Percentiles rank a stretch among this genome's conserved stretches.
Conservation (phyloP, 2,329 filamentous ascomycete genomes). For the Elsinoe perseae region DNA sequence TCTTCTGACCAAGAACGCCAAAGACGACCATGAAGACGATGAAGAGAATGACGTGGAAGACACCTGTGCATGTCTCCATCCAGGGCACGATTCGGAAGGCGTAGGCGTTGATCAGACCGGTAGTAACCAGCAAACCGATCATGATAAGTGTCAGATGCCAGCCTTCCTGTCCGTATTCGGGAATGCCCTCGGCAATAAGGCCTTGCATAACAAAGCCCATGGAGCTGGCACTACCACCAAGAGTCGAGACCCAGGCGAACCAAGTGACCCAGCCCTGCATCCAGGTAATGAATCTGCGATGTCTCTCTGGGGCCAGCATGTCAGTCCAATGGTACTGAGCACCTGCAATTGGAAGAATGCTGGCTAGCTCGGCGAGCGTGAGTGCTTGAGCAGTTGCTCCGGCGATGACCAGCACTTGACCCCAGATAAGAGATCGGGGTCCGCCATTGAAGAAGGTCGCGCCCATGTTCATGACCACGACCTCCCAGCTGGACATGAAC, state of each 20-base stretch:
- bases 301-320: slow-evolving; percentile 20
- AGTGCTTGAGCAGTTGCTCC: slow-evolving; percentile 23
- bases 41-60: slow-evolving; percentile 22
- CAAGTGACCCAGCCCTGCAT: slow-evolving; percentile 36
- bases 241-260: slow-evolving; percentile 30
- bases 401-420: slow-evolving; percentile 22
- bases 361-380: slow-evolving; percentile 24
- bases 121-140: slow-evolving; percentile 30
- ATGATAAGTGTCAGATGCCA: slow-evolving; percentile 38
- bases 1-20: slow-evolving; percentile 16
- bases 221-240: slow-evolving; percentile 28
- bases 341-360: slow-evolving; percentile 25
- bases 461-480: slow-evolving; percentile 22
- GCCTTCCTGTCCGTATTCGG: slow-evolving; percentile 28
- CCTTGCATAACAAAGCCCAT: slow-evolving; percentile 32
- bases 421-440: slow-evolving; percentile 23
- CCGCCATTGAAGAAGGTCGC: slow-evolving; percentile 23
- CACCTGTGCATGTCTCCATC: slow-evolving; percentile 22
- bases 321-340: slow-evolving; percentile 25
- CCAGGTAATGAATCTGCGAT: slow-evolving; percentile 25
- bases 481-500: slow-evolving; percentile 25
- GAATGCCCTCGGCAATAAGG: slow-evolving; percentile 28
- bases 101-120: slow-evolving; percentile 29
- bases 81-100: slow-evolving; percentile 32
- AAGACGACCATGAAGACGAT: slow-evolving; percentile 22